Percentiles rank a stretch among this genome's conserved stretches.
Conservation (phyloP, 345 rosid genomes). For the Microcos paniculata region DNA sequence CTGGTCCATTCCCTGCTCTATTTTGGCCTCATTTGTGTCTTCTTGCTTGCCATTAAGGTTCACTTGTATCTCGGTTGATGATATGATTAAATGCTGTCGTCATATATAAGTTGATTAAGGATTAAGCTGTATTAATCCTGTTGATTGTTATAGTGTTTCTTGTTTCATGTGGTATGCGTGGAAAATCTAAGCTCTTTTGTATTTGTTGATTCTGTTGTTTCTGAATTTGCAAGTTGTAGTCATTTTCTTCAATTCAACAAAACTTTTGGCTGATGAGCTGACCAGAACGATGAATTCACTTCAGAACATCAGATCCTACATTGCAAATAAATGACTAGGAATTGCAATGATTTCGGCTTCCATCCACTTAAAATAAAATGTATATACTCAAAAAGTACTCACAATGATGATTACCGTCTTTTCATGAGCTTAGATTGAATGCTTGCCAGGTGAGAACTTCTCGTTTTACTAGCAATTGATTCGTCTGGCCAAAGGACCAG, state of each 20-base stretch:
- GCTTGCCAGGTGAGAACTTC: too few species aligned
- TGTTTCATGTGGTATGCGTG: background rate
- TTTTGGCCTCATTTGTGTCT: constrained; percentile 52
- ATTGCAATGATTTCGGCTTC: background rate
- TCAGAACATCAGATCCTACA: background rate
- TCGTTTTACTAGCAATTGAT: too few species aligned
- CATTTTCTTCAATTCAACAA: background rate
- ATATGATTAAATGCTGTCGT: too few species aligned
- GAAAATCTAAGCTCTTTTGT: background rate
- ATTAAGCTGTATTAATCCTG: background rate
- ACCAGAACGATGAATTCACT: background rate
- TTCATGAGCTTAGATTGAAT: too few species aligned
- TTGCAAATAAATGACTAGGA: background rate
- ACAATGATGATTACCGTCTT: too few species aligned
- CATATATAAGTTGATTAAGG: background rate
- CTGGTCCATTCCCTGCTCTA: constrained; percentile 51
- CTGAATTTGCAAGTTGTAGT: background rate
- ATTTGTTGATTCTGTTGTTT: background rate
- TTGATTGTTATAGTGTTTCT: background rate
- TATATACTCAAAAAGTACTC: too few species aligned
- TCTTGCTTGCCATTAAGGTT: constrained; percentile 49
- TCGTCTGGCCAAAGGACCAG: too few species aligned
- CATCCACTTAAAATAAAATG: background rate
- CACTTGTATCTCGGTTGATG: constrained; percentile 47
- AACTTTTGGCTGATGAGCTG: background rate